Evolutionary conservation across 2,329 filamentous ascomycete genomes (phyloP).

Genomic region (Trichoderma semiorbis): DNA sequence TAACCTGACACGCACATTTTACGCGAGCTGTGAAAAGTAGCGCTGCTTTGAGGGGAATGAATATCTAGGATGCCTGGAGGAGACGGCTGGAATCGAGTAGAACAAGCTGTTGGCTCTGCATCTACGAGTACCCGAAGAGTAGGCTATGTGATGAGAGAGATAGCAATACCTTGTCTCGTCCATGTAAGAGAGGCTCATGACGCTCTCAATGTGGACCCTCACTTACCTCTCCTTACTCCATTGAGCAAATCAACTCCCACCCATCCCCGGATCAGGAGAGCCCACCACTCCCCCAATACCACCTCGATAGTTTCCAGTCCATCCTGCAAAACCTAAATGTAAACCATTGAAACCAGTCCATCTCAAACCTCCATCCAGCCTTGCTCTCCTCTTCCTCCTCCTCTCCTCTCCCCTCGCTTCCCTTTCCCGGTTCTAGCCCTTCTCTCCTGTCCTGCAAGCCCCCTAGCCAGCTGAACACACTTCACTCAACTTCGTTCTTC

Average conservation of each 20-base stretch:
- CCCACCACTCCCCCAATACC: neutral
- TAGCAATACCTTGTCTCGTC: neutral
- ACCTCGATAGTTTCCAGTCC: neutral
- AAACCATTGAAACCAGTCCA: neutral
- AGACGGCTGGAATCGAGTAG: neutral
- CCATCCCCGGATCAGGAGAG: neutral
- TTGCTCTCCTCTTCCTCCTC: neutral
- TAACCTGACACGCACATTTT: neutral
- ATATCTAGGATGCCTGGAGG: too few species aligned
- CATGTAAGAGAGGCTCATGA: neutral
- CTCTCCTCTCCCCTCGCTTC: neutral
- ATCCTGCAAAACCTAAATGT: neutral
- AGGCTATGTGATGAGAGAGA: neutral
- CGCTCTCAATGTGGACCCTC: neutral
- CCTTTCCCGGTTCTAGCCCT: neutral
- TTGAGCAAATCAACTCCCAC: neutral
- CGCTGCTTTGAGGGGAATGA: neutral
- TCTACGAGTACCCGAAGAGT: too few species aligned
- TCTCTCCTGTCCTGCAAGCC: neutral
- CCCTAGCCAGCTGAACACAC: conserved; percentile 6
- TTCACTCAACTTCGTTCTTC: neutral
- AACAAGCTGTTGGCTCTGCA: too few species aligned
- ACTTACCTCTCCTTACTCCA: neutral
- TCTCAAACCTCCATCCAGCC: neutral
- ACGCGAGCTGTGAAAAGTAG: neutral